These are phyloP conservation scores for Colletotrichum zoysiae DNA, from an alignment of 2,329 filamentous ascomycete genomes.

Conservation along the genomic window DNA sequence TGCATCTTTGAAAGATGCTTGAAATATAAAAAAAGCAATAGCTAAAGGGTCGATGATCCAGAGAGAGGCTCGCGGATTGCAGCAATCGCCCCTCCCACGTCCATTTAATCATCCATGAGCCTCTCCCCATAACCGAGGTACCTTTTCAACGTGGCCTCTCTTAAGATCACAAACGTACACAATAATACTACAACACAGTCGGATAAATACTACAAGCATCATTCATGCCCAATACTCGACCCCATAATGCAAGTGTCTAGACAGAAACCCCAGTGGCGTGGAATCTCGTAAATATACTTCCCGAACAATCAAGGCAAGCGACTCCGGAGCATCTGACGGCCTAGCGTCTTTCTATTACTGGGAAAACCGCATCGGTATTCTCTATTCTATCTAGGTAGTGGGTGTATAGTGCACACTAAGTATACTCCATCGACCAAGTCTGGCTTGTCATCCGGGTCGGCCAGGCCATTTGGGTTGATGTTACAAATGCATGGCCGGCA, in stretches of 20 bases:
- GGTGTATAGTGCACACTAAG: no score
- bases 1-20: background rate
- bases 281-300: no score
- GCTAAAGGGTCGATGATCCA: background rate
- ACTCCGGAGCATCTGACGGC: background rate
- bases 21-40: background rate
- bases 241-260: no score
- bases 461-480: background rate
- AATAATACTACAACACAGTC: no score
- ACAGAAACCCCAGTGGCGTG: no score
- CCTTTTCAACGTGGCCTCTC: no score
- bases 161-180: no score
- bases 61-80: background rate
- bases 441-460: background rate
- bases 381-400: background rate
- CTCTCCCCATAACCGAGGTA: background rate
- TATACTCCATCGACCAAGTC: background rate
- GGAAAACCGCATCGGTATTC: background rate
- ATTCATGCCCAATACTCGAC: no score
- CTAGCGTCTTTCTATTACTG: background rate
- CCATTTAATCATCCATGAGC: background rate
- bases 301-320: no score
- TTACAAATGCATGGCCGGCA: background rate
- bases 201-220: no score
- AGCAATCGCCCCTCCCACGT: background rate